phyloP scores from a whole-genome alignment of 306 rosid genomes.

The Chamaecrista fasciculata region DNA sequence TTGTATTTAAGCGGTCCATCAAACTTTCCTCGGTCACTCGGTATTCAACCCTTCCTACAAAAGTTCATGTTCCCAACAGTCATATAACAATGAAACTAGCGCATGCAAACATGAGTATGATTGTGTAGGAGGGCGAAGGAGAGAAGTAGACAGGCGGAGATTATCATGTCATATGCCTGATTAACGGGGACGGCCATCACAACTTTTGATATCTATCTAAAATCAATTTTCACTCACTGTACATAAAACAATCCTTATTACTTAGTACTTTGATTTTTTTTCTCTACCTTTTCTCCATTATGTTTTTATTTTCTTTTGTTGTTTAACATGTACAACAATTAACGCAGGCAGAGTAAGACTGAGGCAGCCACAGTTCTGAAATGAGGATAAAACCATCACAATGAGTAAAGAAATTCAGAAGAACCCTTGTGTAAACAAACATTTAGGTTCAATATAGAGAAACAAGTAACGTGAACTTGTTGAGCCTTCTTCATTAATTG shows the following conservation, averaged over 20 bases:
- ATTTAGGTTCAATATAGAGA: not conserved
- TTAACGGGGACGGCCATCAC: not conserved
- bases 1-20: slow-evolving; percentile 60
- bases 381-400: not conserved
- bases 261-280: not conserved
- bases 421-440: not conserved
- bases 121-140: not conserved
- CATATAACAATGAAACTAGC: not conserved
- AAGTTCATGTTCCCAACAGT: not conserved
- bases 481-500: not conserved
- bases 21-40: slow-evolving; percentile 62
- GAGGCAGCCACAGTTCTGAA: not conserved
- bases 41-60: slow-evolving; percentile 40
- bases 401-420: not conserved
- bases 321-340: slow-evolving; percentile 12
- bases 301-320: not conserved
- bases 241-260: slow-evolving; percentile 1
- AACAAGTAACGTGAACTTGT: slow-evolving; percentile 18
- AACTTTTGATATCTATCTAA: not conserved
- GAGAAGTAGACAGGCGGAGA: slow-evolving; percentile 4
- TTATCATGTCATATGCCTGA: not conserved
- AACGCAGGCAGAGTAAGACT: not conserved
- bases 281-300: not conserved
- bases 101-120: not conserved
- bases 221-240: not conserved